Evolutionary conservation across 2,329 filamentous ascomycete species (phyloP).

Genomic region (Phyllosticta capitalensis): DNA sequence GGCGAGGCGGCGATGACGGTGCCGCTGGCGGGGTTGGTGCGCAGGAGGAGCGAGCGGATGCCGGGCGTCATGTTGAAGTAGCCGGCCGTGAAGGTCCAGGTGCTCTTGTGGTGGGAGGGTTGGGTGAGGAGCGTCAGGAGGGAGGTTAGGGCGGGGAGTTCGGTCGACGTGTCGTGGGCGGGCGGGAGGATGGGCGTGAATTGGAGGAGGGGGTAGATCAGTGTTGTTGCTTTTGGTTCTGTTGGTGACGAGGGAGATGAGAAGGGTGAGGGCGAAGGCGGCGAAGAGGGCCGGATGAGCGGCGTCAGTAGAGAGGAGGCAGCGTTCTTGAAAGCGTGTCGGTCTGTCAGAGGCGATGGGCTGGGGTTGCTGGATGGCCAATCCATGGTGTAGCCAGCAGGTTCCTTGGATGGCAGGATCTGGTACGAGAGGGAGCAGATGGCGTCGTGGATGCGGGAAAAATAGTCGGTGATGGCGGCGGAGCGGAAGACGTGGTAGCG

Average conservation of each 20-base stretch:
- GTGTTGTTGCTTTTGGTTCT: constrained; percentile 41
- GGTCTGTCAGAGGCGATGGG: constrained; percentile 63
- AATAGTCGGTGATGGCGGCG: constrained; percentile 71
- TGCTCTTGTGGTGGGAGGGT: constrained; percentile 56
- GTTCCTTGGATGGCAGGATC: constrained; percentile 52
- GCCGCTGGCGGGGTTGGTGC: constrained; percentile 58
- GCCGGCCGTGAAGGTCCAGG: constrained; percentile 94
- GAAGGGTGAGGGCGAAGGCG: constrained; percentile 17
- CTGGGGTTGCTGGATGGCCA: constrained; percentile 72
- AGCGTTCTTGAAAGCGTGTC: constrained; percentile 57
- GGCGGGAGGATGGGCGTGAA: constrained; percentile 75
- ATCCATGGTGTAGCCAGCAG: constrained; percentile 44
- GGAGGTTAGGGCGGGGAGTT: constrained; percentile 69
- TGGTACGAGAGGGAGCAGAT: constrained; percentile 75
- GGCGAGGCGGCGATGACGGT: constrained; percentile 89
- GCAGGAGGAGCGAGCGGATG: constrained; percentile 69
- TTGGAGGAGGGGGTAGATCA: constrained; percentile 78
- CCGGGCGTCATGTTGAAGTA: constrained; percentile 95
- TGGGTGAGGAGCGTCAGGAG: constrained; percentile 63
- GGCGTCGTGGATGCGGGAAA: constrained; percentile 63
- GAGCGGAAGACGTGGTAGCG: constrained; percentile 87
- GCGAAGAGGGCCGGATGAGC: constrained; percentile 50
- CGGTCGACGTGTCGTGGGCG: constrained; percentile 62
- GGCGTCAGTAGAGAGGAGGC: constrained; percentile 58
- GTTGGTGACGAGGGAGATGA: neutral